A percentile compares a stretch with the other conserved stretches of the same genome.
Evolutionary conservation across 345 rosid genomes (phyloP).

Genomic region (Schrenkiella parvula): DNA sequence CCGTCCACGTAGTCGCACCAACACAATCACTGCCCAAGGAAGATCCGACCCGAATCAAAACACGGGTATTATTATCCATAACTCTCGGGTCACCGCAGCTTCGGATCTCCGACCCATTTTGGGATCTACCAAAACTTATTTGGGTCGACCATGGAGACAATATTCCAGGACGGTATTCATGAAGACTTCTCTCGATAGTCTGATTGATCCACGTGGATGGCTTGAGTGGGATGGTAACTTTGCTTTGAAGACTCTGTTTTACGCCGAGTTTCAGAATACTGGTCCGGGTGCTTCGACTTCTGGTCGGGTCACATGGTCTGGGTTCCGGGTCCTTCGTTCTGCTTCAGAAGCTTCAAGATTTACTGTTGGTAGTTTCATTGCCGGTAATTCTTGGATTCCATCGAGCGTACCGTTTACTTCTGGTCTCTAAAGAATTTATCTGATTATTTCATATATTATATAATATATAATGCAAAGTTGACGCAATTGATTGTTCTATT

Average conservation of each 20-base stretch:
- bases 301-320: constrained; percentile 48
- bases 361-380: constrained; percentile 47
- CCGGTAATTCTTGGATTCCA: constrained; percentile 50
- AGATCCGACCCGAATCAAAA: constrained; percentile 59
- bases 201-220: constrained; percentile 57
- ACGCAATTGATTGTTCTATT: constrained; percentile 14
- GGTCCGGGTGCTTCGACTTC: constrained; percentile 51
- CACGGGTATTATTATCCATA: constrained; percentile 57
- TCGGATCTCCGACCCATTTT: constrained; percentile 45
- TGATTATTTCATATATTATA: not conserved
- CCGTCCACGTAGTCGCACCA: constrained; percentile 42
- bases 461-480: constrained; percentile 3
- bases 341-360: constrained; percentile 46
- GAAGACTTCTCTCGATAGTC: constrained; percentile 44
- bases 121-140: constrained; percentile 49
- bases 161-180: constrained; percentile 51
- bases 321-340: constrained; percentile 42
- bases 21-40: constrained; percentile 53
- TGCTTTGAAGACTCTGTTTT: constrained; percentile 42
- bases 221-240: constrained; percentile 51
- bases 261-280: constrained; percentile 55
- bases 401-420: constrained; percentile 46
- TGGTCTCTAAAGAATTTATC: constrained; percentile 32
- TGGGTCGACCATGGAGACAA: constrained; percentile 60
- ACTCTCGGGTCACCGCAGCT: constrained; percentile 48